Conservation (phyloP, 106 monocot species). For the Apostasia ramifera region DNA sequence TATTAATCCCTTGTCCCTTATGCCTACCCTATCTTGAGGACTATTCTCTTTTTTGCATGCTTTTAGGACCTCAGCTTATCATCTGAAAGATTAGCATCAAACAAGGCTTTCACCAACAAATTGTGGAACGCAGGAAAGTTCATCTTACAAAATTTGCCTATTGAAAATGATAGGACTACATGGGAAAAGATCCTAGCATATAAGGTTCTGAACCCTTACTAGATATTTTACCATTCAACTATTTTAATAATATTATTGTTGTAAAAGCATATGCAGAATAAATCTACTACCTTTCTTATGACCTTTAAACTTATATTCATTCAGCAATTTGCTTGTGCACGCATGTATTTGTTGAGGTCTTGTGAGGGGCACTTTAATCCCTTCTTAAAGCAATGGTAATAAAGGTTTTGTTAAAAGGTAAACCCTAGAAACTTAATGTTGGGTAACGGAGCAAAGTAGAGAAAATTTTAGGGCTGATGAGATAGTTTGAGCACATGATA, state of each 20-base stretch:
- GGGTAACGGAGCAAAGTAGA: no score
- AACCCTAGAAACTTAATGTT: no score
- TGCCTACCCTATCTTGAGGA: neutral
- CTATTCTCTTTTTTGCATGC: neutral
- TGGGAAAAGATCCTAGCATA: conserved; percentile 54
- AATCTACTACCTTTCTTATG: no score
- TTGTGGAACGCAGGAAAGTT: conserved; percentile 99
- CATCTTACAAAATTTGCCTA: conserved; percentile 85
- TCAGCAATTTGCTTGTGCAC: neutral
- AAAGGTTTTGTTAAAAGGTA: no score
- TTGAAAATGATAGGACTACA: conserved; percentile 45
- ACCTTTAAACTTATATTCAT: no score
- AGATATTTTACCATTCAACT: neutral
- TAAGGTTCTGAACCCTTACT: conserved; percentile 38
- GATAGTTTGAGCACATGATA: no score
- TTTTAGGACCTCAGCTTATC: conserved; percentile 90
- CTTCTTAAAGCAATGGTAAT: no score
- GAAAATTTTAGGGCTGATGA: no score
- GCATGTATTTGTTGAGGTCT: neutral
- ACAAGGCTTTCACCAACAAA: conserved; percentile 98
- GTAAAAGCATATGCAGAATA: no score
- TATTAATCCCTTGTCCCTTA: neutral
- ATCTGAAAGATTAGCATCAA: conserved; percentile 71
- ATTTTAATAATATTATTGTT: neutral
- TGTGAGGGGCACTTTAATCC: no score